These are phyloP conservation scores for Hermanozyma aechmeae DNA, from an alignment of 805 yeast species.

Conservation along the genomic window DNA sequence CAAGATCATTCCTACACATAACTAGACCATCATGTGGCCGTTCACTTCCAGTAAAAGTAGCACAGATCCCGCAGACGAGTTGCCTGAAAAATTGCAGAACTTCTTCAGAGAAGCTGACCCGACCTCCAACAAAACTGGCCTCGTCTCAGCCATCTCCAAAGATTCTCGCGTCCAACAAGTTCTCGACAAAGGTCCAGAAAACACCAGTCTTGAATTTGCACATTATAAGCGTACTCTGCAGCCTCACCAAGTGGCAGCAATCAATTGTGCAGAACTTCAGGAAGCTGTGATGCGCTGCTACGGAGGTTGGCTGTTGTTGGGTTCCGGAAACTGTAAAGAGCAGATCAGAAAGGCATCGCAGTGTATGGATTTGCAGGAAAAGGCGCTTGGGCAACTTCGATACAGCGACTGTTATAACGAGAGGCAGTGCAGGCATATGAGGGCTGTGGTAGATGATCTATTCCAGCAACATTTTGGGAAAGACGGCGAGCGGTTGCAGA, in stretches of 20 bases:
- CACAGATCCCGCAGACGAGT: slow-evolving; percentile 19
- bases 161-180: background rate
- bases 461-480: slow-evolving; percentile 30
- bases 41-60: slow-evolving; percentile 11
- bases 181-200: slow-evolving; percentile 1
- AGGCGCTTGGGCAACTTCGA: slow-evolving; percentile 23
- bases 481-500: slow-evolving; percentile 20
- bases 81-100: slow-evolving; percentile 22
- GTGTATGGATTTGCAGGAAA: slow-evolving; percentile 26
- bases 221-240: slow-evolving; percentile 20
- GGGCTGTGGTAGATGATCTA: slow-evolving; percentile 25
- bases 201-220: slow-evolving; percentile 19
- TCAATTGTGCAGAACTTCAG: slow-evolving; percentile 34
- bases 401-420: slow-evolving; percentile 27
- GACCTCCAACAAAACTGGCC: slow-evolving; percentile 13
- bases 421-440: slow-evolving; percentile 27
- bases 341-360: slow-evolving; percentile 17
- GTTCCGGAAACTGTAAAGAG: slow-evolving; percentile 17
- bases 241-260: slow-evolving; percentile 14
- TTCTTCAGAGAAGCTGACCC: slow-evolving; percentile 25
- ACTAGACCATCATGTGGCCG: slow-evolving; percentile 31
- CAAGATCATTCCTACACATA: slow-evolving; percentile 1
- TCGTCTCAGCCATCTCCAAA: slow-evolving; percentile 1
- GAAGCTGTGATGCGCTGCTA: slow-evolving; percentile 27
- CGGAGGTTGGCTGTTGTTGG: slow-evolving; percentile 19